Conservation (phyloP, 2,329 filamentous ascomycete genomes). For the Botrytis tulipae region DNA sequence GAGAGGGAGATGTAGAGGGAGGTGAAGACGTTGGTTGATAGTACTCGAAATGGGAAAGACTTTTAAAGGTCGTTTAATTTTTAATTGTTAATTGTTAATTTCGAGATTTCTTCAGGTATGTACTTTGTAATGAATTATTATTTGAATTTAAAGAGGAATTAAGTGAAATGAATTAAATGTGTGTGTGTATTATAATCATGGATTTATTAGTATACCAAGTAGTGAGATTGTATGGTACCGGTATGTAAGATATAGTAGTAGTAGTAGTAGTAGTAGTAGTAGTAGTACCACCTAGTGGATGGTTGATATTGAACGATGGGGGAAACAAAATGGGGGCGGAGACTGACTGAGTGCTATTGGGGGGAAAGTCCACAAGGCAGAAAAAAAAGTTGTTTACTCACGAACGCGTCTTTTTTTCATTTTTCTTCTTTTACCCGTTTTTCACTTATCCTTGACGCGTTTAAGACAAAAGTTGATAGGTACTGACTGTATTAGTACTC, state of each 20-base stretch:
- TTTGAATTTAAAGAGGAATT: neutral
- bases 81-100: no score
- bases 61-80: neutral
- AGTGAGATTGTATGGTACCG: neutral
- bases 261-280: no score
- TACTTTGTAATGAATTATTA: neutral
- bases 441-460: slow-evolving; percentile 4
- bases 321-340: neutral
- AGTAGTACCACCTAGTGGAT: neutral
- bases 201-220: neutral
- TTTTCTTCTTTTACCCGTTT: neutral
- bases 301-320: neutral
- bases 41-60: neutral
- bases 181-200: neutral
- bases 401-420: neutral
- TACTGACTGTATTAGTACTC: neutral
- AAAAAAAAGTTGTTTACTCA: neutral
- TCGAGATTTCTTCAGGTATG: neutral
- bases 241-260: neutral
- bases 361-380: neutral
- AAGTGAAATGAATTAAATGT: neutral
- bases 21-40: neutral
- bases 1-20: neutral
- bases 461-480: neutral
- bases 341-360: neutral